phyloP scores from a whole-genome alignment of 1,284 basidiomycete species.

The Ganoderma leucocontextum region DNA sequence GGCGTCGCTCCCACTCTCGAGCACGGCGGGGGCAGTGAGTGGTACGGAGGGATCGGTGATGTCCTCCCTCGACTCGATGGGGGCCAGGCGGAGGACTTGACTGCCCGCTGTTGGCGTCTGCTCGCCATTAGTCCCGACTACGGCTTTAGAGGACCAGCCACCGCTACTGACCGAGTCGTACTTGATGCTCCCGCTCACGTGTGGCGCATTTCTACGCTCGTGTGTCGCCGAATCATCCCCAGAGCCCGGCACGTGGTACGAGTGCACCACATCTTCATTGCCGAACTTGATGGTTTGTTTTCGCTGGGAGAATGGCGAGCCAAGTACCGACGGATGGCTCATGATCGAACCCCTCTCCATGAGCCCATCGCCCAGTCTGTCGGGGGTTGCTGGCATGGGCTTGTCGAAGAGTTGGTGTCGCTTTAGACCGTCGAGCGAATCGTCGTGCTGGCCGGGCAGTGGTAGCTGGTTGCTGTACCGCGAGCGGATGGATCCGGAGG shows the following conservation, averaged over 20 bases:
- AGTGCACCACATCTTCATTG: conserved; percentile 74
- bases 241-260: conserved; percentile 62
- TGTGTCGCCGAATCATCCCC: conserved; percentile 59
- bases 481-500: conserved; percentile 38
- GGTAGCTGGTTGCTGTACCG: conserved; percentile 33
- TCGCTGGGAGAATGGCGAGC: conserved; percentile 48
- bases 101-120: conserved; percentile 18
- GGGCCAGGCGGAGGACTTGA: conserved; percentile 26
- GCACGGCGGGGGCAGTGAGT: conserved; percentile 44
- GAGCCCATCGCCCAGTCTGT: conserved; percentile 31
- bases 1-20: conserved; percentile 27
- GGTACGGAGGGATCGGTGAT: conserved; percentile 28
- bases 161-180: conserved; percentile 35
- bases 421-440: conserved; percentile 54
- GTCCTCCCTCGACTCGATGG: conserved; percentile 28
- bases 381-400: conserved; percentile 55
- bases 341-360: conserved; percentile 43
- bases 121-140: conserved; percentile 35
- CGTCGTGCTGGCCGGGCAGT: conserved; percentile 27
- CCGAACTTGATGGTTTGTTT: conserved; percentile 80
- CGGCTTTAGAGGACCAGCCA: conserved; percentile 31
- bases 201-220: conserved; percentile 50
- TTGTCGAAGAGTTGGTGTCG: conserved; percentile 86
- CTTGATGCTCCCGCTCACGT: conserved; percentile 27
- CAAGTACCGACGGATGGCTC: conserved; percentile 35